These are phyloP conservation scores for Boletus insuetus DNA, from an alignment of 768 basidiomycete genomes.

Conservation along the genomic window DNA sequence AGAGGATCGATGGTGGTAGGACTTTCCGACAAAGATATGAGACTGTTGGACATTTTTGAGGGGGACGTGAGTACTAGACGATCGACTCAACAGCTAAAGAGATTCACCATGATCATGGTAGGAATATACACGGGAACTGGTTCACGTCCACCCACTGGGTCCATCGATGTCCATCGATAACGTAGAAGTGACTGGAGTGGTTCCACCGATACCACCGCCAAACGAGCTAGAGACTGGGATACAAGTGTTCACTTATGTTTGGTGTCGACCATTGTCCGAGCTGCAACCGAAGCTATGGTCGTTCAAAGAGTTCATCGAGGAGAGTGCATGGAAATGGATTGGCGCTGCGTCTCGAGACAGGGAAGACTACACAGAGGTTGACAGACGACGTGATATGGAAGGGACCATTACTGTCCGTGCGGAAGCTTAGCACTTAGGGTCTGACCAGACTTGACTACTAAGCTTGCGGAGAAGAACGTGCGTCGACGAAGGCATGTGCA, in stretches of 20 bases:
- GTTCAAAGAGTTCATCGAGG: constrained; percentile 71
- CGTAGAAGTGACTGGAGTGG: constrained; percentile 21
- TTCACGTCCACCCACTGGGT: constrained; percentile 56
- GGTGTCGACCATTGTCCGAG: constrained; percentile 38
- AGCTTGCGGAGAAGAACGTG: too few species aligned
- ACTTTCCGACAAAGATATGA: too few species aligned
- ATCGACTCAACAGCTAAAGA: constrained; percentile 6
- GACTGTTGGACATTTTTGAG: too few species aligned
- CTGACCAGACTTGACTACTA: too few species aligned
- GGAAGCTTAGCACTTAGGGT: too few species aligned
- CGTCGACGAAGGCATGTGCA: too few species aligned
- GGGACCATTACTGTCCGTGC: too few species aligned
- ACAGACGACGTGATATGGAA: constrained; percentile 36
- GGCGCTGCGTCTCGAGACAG: constrained; percentile 37
- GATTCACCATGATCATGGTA: not conserved
- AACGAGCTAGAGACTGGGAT: constrained; percentile 37
- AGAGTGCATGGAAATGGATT: constrained; percentile 80
- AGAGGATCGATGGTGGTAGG: too few species aligned
- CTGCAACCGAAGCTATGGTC: constrained; percentile 72
- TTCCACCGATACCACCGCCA: constrained; percentile 40
- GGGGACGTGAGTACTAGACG: too few species aligned
- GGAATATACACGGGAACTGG: constrained; percentile 38
- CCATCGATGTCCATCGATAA: constrained; percentile 35
- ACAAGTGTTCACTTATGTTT: constrained; percentile 74
- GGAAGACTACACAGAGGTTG: constrained; percentile 51